Evolutionary conservation across 495 filamentous ascomycete genomes (phyloP), one percentile per base, ranked within the genome.

Genomic region (Neohortaea acidophila): DNA sequence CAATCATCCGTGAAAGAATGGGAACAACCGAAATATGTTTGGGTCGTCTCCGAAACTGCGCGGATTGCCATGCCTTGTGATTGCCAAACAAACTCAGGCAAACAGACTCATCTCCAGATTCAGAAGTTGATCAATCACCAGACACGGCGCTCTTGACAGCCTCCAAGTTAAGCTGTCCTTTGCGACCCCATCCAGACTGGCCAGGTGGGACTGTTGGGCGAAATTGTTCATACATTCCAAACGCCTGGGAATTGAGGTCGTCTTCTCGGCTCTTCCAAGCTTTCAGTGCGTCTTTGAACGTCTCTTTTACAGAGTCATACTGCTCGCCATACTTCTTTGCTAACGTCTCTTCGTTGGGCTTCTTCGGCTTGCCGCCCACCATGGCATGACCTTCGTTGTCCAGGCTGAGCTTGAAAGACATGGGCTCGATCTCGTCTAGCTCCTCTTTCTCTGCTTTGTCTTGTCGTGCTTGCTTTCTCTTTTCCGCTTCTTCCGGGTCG

Each of bases 161-260:
- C 24, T 38, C 38, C 23, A 52, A 39, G 18, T 42, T 37, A 26
- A 52, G 24, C 35, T 49, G 36, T 11, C 46, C 49, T 21, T 52
- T 52, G 18, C 38, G 48, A 6, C 46, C 49, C 49, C 49, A 52
- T 3, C 49, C 49, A 22, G 49, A 45, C 38, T 46, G 41, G 9
- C 49, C 49, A n/a, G 42, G 18, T 2, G 25, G 41, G 7, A 52
- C 36, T 2, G 24, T 22, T 6, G 49, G 49, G 19, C 49, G 26
- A 27, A 52, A 49, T 8, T 34, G 11, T 31, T 52, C 49, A 33
- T 52, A 52, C 7, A 52, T 37, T 8, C 36, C 26, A 29, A 52
- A 52, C 3, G 41, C 49, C 21, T 45, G 2, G 18, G 36, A n/a
- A 22, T 46, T 39, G 5, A 52, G 34, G 33, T 52, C 49, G 1